phyloP scores from a whole-genome alignment of 331 rosid genomes.

The Quercus tomentella region DNA sequence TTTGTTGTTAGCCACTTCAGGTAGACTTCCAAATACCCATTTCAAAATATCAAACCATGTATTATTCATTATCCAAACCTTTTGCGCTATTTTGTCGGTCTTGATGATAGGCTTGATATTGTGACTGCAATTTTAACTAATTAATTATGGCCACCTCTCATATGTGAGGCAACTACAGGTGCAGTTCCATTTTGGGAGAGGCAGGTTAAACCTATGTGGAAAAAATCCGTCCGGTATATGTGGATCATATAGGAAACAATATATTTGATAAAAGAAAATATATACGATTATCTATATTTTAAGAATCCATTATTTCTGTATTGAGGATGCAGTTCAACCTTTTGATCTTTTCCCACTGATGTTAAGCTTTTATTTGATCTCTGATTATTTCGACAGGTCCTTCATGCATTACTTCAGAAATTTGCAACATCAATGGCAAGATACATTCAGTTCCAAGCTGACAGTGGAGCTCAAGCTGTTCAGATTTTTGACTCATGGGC shows the following conservation, averaged over 20 bases:
- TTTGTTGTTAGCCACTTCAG: no score
- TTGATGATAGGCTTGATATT: neutral
- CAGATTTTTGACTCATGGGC: slow-evolving; percentile 97
- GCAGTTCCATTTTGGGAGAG: neutral
- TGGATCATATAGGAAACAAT: neutral
- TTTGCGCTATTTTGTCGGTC: neutral
- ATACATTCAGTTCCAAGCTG: slow-evolving; percentile 84
- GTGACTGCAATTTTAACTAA: neutral
- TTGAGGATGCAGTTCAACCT: neutral
- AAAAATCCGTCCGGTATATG: neutral
- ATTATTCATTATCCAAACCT: neutral
- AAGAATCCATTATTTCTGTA: neutral
- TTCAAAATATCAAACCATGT: neutral
- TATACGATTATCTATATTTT: neutral
- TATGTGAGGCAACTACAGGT: neutral
- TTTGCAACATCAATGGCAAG: slow-evolving; percentile 52
- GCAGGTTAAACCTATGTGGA: no score
- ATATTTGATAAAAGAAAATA: neutral
- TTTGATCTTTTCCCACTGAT: neutral
- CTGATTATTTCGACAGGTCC: slow-evolving; percentile 33
- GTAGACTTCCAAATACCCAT: neutral
- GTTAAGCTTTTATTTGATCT: neutral
- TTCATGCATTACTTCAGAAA: slow-evolving; percentile 55
- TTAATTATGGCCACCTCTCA: neutral
- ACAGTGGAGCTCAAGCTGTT: slow-evolving; percentile 97